Conservation (phyloP, 257 asterid genomes). For the Solanum etuberosum region DNA sequence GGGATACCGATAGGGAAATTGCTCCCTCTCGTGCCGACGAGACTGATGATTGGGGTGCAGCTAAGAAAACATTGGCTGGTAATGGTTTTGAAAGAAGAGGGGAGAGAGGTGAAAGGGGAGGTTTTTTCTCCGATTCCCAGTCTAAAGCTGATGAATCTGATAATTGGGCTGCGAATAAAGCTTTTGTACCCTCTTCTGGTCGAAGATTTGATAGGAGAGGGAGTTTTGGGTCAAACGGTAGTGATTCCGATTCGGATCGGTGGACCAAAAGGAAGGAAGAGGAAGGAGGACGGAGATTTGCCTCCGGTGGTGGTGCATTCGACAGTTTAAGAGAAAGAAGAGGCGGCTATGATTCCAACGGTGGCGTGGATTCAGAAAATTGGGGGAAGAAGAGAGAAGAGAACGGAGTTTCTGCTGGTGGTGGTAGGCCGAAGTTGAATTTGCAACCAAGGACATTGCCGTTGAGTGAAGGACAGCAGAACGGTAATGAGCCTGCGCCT, state of each 20-base stretch:
- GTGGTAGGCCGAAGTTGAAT: slow-evolving; percentile 19
- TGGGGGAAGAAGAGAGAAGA: slow-evolving; percentile 19
- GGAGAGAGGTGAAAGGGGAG: slow-evolving; percentile 71
- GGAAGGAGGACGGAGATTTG: slow-evolving; percentile 24
- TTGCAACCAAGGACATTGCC: slow-evolving; percentile 35
- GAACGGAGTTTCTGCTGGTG: background rate
- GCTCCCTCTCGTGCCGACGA: slow-evolving; percentile 79
- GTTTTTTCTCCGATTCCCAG: slow-evolving; percentile 72
- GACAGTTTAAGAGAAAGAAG: slow-evolving; percentile 9
- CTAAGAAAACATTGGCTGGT: slow-evolving; percentile 35
- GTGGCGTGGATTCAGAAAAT: slow-evolving; percentile 1
- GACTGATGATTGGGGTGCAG: slow-evolving; percentile 74
- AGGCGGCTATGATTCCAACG: background rate
- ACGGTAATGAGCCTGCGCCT: background rate
- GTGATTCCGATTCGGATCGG: slow-evolving; percentile 56
- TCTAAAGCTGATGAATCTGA: slow-evolving; percentile 83
- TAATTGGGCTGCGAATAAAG: slow-evolving; percentile 73
- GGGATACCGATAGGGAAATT: slow-evolving; percentile 50
- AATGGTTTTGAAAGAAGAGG: slow-evolving; percentile 57
- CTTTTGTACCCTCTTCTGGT: slow-evolving; percentile 58
- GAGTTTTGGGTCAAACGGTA: slow-evolving; percentile 48
- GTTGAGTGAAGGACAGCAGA: slow-evolving; percentile 20
- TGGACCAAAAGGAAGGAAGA: slow-evolving; percentile 73
- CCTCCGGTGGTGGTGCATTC: slow-evolving; percentile 4
- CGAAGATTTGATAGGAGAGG: slow-evolving; percentile 53